Evolutionary conservation across 495 filamentous ascomycete genomes (phyloP), one percentile per base, ranked within the genome.

Genomic region (Gamarada debralockiae): DNA sequence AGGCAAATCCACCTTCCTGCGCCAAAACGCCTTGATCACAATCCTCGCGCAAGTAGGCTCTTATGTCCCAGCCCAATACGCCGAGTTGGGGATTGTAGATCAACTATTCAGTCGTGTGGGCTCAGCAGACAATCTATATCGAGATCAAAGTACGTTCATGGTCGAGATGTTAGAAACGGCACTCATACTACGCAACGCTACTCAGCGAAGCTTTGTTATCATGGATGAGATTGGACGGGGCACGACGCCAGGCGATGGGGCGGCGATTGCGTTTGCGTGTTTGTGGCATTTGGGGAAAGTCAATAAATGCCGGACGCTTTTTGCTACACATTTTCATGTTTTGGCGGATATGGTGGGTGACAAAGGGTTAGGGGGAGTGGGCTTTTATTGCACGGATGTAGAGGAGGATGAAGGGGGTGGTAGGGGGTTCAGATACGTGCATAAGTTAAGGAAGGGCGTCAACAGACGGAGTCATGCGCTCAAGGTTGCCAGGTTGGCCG

Each of bases 161-260:
- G 81, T 89, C 2, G 86, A 90, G 70, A 90, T 90, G 86, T 73
- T 89, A 5, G 86, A 90, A 63, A 86, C 86, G 14, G 83, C 85
- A 2, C 70, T 76, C 33, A 90, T 90, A 52, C 71, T 90, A 31
- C 76, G 75, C 25, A 65, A 77, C 46, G 86, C 86, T 0, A 89
- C 86, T 9, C 66, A 73, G 10, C 72, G 81, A 3, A 89, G 83
- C 0, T 92, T 98, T 57, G 93, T 97, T n/a, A 90, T 98, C 63
- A 97, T 98, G 92, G 93, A 98, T 64, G 93, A 98, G 71, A 84
- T 98, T 17, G 93, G 93, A 0, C 80, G 93, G 18, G 93, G 93
- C 2, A 98, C 95, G 8, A 95, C 92, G 2, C 90, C 93, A 0
- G 83, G 88, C 54, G 95, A 97, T 62, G 95, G 93, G 3, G 76